Evolutionary conservation across 2,329 filamentous ascomycete genomes (phyloP).

Genomic region (Colletotrichum higginsianum): DNA sequence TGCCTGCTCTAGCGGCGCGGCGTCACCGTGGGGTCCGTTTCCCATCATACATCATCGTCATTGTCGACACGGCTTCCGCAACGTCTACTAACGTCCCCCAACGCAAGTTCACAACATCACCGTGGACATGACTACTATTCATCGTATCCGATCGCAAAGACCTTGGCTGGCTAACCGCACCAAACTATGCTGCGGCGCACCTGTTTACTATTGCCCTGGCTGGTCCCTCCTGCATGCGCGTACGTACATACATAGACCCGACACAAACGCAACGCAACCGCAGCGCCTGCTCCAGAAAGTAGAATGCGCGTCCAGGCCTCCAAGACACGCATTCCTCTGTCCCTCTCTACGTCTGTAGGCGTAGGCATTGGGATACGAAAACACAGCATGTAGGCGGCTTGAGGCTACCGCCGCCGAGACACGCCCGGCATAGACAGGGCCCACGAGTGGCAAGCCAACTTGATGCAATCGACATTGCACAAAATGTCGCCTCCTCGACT

Average conservation of each 20-base stretch:
- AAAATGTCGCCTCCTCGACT: slow-evolving; percentile 9
- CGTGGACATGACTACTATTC: not conserved
- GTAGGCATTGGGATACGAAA: slow-evolving; percentile 4
- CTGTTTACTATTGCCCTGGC: slow-evolving; percentile 11
- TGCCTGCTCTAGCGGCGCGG: not conserved
- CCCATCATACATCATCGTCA: too few species aligned
- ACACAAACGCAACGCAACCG: slow-evolving; percentile 8
- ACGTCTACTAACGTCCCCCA: not conserved
- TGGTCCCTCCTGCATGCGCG: slow-evolving; percentile 1
- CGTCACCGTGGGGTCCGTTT: slow-evolving; percentile 2
- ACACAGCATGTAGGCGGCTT: slow-evolving; percentile 9
- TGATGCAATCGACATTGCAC: slow-evolving; percentile 5
- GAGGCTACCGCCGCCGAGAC: slow-evolving; percentile 16
- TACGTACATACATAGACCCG: not conserved
- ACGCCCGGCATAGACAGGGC: slow-evolving; percentile 22
- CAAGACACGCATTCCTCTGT: slow-evolving; percentile 21
- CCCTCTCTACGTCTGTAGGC: too few species aligned
- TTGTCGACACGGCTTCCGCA: not conserved
- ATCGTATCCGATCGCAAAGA: not conserved
- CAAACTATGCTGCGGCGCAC: slow-evolving; percentile 15
- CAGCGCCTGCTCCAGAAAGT: slow-evolving; percentile 12
- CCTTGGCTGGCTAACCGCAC: not conserved
- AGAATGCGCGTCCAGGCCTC: not conserved
- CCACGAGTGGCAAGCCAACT: slow-evolving; percentile 19
- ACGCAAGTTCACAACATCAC: not conserved